Evolutionary conservation across 106 monocot genomes (phyloP).

Genomic region (Dendrobium officinale): DNA sequence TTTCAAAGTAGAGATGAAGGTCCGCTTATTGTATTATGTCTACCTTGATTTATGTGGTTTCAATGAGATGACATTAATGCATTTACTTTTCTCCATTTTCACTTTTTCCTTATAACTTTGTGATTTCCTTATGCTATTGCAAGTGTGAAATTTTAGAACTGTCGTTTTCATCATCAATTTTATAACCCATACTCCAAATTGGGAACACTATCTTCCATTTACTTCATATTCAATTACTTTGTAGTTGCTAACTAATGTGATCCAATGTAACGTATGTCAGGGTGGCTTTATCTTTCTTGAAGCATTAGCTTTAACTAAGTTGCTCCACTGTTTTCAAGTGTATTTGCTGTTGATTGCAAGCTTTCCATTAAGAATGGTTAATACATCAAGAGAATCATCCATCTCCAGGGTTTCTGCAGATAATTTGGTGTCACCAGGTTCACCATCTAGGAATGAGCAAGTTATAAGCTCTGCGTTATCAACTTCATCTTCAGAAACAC

Average conservation of each 20-base stretch:
- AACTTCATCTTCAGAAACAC: conserved; percentile 13
- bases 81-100: neutral
- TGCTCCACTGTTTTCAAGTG: conserved; percentile 35
- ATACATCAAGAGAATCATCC: conserved; percentile 8
- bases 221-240: neutral
- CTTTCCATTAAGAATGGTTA: neutral
- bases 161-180: neutral
- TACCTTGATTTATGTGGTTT: no score
- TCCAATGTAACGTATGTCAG: conserved; percentile 31
- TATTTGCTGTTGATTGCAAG: conserved; percentile 28
- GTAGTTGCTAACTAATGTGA: neutral
- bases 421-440: conserved; percentile 5
- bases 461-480: neutral
- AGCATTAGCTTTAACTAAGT: conserved; percentile 48
- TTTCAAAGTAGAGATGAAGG: neutral
- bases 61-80: neutral
- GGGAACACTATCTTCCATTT: neutral
- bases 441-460: conserved; percentile 5
- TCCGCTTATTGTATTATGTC: no score
- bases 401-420: conserved; percentile 2
- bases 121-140: neutral
- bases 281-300: conserved; percentile 70
- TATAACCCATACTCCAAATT: neutral
- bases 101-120: neutral
- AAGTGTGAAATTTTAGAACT: neutral